These are phyloP conservation scores for Pseudocercospora fuligena DNA, from an alignment of 2,329 filamentous ascomycete genomes.

Conservation along the genomic window DNA sequence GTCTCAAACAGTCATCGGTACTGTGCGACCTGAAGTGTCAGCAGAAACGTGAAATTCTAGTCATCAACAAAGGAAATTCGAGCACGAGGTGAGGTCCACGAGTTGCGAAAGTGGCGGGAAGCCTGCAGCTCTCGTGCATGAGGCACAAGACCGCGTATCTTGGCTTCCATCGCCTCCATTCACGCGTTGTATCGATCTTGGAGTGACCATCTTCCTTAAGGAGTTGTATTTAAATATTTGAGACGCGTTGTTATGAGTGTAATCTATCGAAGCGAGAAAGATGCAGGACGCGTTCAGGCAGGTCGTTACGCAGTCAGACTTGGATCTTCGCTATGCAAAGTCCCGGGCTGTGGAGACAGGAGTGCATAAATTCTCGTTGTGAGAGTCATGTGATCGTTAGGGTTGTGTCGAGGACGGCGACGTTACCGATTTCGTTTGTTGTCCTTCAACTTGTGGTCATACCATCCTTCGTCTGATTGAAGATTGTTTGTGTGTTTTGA, in stretches of 20 bases:
- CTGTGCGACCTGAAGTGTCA: not conserved
- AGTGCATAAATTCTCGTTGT: not conserved
- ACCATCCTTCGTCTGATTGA: not conserved
- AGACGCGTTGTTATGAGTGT: not conserved
- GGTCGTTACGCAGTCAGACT: conserved; percentile 4
- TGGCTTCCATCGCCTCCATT: not conserved
- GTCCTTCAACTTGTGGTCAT: not conserved
- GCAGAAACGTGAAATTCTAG: not conserved
- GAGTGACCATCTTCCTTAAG: not conserved
- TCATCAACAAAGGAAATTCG: conserved; percentile 18
- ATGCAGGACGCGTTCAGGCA: not conserved
- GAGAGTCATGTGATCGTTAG: not conserved
- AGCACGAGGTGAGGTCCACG: conserved; percentile 20
- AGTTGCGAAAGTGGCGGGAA: conserved; percentile 16
- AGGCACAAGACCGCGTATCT: conserved; percentile 6
- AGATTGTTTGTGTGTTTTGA: not conserved
- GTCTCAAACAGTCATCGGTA: not conserved
- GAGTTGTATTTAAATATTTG: not conserved
- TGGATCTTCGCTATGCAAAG: conserved; percentile 16
- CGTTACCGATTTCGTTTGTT: not conserved
- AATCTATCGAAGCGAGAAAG: not conserved
- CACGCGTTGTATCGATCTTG: not conserved
- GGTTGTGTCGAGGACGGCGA: not conserved
- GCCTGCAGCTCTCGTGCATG: conserved; percentile 17
- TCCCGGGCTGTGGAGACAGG: not conserved